Evolutionary conservation across 208 protist genomes (phyloP).

Genomic region (Crithidia expoeki): DNA sequence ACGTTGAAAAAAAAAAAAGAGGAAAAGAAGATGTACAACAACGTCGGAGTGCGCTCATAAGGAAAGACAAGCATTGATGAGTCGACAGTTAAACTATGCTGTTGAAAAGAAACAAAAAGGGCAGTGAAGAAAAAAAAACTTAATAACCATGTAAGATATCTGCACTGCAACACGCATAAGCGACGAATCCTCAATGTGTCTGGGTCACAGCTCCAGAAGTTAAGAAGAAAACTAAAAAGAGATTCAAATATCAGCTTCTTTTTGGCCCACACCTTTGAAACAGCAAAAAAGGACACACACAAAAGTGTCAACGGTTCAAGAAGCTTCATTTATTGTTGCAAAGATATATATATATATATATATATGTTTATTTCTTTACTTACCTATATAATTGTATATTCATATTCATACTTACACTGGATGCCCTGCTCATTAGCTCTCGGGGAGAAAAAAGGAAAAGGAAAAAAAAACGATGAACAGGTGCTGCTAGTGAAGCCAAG

Average conservation of each 20-base stretch:
- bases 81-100: no score
- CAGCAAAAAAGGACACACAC: background rate
- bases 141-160: no score
- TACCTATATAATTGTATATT: background rate
- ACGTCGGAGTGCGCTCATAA: background rate
- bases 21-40: no score
- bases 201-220: background rate
- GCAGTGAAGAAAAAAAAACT: no score
- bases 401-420: slow-evolving; percentile 18
- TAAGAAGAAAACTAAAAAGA: background rate
- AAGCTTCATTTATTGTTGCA: background rate
- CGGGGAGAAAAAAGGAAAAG: no score
- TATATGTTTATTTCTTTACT: background rate
- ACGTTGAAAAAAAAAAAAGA: no score
- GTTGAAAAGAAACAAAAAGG: no score
- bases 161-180: no score
- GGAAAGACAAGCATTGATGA: background rate
- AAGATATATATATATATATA: slow-evolving; percentile 12
- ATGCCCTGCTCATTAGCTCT: no score
- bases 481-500: no score
- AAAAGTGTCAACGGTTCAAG: background rate
- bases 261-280: background rate
- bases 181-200: no score
- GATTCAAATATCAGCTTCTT: background rate
- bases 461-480: no score